Percentiles rank a stretch among this genome's conserved stretches.
phyloP scores from a whole-genome alignment of 129 eudicot species.

The Rutidosis leptorrhynchoides region DNA sequence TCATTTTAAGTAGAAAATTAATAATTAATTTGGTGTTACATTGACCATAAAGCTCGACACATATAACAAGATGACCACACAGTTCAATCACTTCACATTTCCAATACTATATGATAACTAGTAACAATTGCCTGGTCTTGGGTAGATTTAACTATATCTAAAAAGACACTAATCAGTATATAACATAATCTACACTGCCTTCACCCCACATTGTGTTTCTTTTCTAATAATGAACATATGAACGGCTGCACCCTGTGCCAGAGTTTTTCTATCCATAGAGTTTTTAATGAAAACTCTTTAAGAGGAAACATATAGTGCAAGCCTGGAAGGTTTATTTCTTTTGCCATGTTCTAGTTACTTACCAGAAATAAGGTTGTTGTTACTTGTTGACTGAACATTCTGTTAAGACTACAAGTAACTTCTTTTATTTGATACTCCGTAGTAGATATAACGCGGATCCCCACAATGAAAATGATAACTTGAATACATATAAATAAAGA shows the following conservation, averaged over 20 bases:
- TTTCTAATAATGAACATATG: not conserved
- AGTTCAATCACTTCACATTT: not conserved
- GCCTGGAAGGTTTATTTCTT: not conserved
- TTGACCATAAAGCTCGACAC: not conserved
- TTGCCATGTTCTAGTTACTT: not conserved
- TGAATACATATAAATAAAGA: not conserved
- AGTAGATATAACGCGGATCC: not conserved
- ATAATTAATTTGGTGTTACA: not conserved
- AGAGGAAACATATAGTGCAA: not conserved
- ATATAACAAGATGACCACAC: not conserved
- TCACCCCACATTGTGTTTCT: not conserved
- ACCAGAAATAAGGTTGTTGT: not conserved
- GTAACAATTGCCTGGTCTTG: not conserved
- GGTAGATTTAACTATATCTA: not conserved
- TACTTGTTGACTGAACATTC: not conserved
- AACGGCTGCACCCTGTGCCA: not conserved
- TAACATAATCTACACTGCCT: not conserved
- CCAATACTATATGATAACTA: not conserved
- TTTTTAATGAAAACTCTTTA: not conserved
- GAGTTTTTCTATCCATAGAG: not conserved
- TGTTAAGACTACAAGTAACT: not conserved
- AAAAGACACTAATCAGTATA: not conserved
- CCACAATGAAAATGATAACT: not conserved
- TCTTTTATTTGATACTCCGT: not conserved
- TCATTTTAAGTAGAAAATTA: not conserved